These are phyloP conservation scores for Pseudohalonectria lignicola DNA, from an alignment of 2,329 filamentous ascomycete species.

Conservation along the genomic window DNA sequence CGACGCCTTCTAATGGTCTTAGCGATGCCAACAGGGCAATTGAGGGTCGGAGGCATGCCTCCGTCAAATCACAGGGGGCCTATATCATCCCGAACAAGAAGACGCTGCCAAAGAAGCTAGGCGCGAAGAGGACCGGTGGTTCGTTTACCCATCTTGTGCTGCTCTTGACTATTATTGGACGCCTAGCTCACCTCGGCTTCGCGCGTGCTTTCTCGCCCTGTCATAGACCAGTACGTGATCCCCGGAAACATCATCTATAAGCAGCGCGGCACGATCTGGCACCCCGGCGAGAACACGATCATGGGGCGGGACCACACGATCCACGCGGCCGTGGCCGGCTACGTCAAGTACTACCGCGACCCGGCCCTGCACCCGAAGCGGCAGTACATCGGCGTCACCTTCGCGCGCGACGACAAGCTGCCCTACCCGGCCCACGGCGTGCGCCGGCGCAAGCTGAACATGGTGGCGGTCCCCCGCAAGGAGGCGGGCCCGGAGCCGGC, in stretches of 20 bases:
- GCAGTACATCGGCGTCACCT: constrained; percentile 90
- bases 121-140: constrained; percentile 89
- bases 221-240: constrained; percentile 76
- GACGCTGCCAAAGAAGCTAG: constrained; percentile 68
- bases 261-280: constrained; percentile 91
- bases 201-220: no score
- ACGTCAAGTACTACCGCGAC: constrained; percentile 95
- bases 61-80: constrained; percentile 54
- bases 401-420: constrained; percentile 69
- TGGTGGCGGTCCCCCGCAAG: constrained; percentile 42
- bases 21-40: constrained; percentile 27
- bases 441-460: constrained; percentile 64
- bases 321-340: constrained; percentile 73
- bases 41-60: constrained; percentile 41
- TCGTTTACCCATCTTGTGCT: constrained; percentile 19
- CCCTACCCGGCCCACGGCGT: constrained; percentile 67
- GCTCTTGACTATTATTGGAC: background rate
- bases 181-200: background rate
- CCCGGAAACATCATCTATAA: constrained; percentile 97
- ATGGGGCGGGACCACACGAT: constrained; percentile 97
- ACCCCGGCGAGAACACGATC: constrained; percentile 85
- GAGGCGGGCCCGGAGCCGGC: constrained; percentile 17
- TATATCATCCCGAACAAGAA: constrained; percentile 54
- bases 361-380: constrained; percentile 70
- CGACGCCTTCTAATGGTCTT: no score